These are phyloP conservation scores for Hericium rajendrae DNA, from an alignment of 768 basidiomycete genomes.

Conservation along the genomic window DNA sequence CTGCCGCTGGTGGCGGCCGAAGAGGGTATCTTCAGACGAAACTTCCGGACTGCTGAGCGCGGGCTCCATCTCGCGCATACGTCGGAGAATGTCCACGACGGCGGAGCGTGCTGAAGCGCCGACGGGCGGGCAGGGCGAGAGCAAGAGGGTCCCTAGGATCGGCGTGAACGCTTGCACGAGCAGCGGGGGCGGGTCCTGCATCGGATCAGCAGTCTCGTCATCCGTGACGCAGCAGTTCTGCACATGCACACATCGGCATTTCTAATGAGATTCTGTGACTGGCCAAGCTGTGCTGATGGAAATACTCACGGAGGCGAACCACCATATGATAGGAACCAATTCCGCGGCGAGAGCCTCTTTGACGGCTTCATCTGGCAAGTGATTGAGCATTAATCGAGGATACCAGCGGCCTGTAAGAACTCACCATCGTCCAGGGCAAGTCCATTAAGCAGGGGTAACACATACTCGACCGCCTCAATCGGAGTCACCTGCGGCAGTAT, in stretches of 20 bases:
- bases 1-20: constrained; percentile 44
- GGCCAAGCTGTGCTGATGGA: not conserved
- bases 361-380: constrained; percentile 62
- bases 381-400: not conserved
- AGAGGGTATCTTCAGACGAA: constrained; percentile 28
- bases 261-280: not conserved
- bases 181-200: constrained; percentile 32
- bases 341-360: constrained; percentile 81
- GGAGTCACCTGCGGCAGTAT: constrained; percentile 51
- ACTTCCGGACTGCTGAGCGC: constrained; percentile 25
- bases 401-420: constrained; percentile 13
- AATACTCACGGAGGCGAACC: constrained; percentile 52
- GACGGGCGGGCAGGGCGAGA: constrained; percentile 68
- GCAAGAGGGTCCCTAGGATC: constrained; percentile 78
- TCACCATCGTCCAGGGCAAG: constrained; percentile 82
- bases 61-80: constrained; percentile 30
- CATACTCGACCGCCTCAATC: constrained; percentile 86
- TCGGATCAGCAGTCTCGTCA: not conserved
- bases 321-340: constrained; percentile 81
- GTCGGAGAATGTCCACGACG: constrained; percentile 67
- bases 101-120: constrained; percentile 64
- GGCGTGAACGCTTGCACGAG: constrained; percentile 86
- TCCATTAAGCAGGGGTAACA: constrained; percentile 78
- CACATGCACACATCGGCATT: not conserved
- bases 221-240: constrained; percentile 60